Evolutionary conservation across 2,329 filamentous ascomycete genomes (phyloP).

Genomic region (Colletotrichum horii): DNA sequence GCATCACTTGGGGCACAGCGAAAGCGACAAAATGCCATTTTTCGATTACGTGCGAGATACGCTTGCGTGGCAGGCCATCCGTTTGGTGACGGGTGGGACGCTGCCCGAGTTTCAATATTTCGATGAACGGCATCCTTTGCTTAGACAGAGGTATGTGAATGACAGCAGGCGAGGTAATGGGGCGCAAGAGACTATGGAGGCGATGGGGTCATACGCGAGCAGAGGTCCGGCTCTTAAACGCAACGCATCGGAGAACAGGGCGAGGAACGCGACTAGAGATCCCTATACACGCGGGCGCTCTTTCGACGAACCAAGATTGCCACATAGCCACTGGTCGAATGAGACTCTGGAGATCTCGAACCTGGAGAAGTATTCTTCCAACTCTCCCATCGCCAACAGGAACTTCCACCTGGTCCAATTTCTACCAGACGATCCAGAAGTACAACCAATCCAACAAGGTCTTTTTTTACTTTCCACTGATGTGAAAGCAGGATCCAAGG

Average conservation of each 20-base stretch:
- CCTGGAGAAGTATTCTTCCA: background rate
- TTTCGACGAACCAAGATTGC: background rate
- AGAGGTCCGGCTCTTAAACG: background rate
- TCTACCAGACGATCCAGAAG: constrained; percentile 16
- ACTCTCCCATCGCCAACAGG: background rate
- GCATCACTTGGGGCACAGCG: background rate
- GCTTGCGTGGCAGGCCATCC: constrained; percentile 1
- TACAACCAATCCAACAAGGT: background rate
- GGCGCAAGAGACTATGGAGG: background rate
- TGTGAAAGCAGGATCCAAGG: constrained; percentile 71
- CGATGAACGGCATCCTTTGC: constrained; percentile 5
- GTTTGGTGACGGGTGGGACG: background rate
- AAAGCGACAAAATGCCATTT: background rate
- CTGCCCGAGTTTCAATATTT: constrained; percentile 10
- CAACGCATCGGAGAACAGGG: background rate
- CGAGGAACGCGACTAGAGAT: background rate
- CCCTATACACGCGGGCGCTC: background rate
- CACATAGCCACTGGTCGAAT: background rate
- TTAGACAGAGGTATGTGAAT: constrained; percentile 3
- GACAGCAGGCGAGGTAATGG: background rate
- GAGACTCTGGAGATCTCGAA: background rate
- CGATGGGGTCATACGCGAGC: background rate
- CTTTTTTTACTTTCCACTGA: background rate
- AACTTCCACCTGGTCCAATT: constrained; percentile 13
- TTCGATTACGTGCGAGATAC: constrained; percentile 14